phyloP scores from a whole-genome alignment of 345 rosid genomes.

The Melastoma malabathricum region DNA sequence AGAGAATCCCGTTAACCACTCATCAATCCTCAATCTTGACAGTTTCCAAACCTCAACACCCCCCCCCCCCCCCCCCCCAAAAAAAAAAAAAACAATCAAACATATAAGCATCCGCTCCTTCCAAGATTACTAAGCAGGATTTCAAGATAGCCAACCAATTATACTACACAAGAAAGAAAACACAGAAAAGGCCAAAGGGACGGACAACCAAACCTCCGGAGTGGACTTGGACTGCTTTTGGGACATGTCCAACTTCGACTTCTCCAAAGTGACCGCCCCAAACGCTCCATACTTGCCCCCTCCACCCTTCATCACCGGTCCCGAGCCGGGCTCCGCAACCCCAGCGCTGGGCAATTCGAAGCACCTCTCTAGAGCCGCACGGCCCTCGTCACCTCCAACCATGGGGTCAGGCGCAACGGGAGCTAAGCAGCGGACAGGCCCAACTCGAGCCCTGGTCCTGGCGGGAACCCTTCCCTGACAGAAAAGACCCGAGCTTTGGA shows the following conservation, averaged over 20 bases:
- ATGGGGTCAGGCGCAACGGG: constrained; percentile 2
- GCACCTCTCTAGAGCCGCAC: constrained; percentile 48
- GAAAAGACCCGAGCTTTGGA: no score
- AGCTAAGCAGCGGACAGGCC: constrained; percentile 6
- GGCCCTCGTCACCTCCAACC: constrained; percentile 31
- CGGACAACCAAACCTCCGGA: constrained; percentile 54
- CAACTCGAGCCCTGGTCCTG: neutral
- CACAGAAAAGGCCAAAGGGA: neutral
- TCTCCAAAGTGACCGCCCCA: constrained; percentile 83
- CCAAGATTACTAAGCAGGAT: neutral
- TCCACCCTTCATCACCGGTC: constrained; percentile 76
- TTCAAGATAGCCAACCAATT: neutral
- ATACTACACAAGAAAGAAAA: neutral
- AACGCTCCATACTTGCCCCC: constrained; percentile 44
- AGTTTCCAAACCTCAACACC: no score
- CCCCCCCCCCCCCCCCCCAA: no score
- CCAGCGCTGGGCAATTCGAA: constrained; percentile 24
- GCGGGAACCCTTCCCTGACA: no score
- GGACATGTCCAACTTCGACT: constrained; percentile 65
- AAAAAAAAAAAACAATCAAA: no score
- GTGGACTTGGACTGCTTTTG: constrained; percentile 42
- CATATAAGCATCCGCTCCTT: no score
- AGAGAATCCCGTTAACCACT: no score
- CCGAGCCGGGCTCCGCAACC: constrained; percentile 4
- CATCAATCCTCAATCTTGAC: no score